These are phyloP conservation scores for Tetracladium marchalianum DNA, from an alignment of 495 filamentous ascomycete genomes.

Conservation along the genomic window DNA sequence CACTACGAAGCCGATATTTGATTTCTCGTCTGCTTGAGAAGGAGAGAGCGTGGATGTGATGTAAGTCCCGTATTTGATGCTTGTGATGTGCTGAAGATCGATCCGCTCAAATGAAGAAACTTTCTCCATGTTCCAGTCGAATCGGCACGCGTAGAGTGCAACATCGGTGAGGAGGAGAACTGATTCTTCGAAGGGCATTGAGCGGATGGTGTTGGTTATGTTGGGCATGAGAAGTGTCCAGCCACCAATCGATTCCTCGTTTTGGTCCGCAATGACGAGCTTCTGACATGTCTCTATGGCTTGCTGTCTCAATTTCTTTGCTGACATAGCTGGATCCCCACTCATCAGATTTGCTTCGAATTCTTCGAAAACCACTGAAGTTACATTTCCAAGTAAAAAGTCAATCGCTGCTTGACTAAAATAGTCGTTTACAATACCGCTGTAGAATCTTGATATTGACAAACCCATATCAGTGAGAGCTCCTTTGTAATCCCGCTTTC, in stretches of 20 bases:
- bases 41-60: slow-evolving; percentile 76
- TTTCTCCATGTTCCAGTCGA: slow-evolving; percentile 91
- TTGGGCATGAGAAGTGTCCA: slow-evolving; percentile 65
- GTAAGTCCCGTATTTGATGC: slow-evolving; percentile 72
- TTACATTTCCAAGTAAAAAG: slow-evolving; percentile 84
- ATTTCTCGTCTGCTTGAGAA: slow-evolving; percentile 59
- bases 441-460: slow-evolving; percentile 64
- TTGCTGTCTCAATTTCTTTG: slow-evolving; percentile 71
- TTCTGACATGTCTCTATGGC: slow-evolving; percentile 80
- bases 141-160: slow-evolving; percentile 77
- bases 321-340: slow-evolving; percentile 76
- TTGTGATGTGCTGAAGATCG: slow-evolving; percentile 56
- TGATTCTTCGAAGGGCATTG: slow-evolving; percentile 68
- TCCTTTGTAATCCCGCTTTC: slow-evolving; percentile 83
- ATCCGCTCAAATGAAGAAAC: slow-evolving; percentile 85
- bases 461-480: slow-evolving; percentile 88
- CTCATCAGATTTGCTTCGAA: slow-evolving; percentile 85
- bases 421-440: slow-evolving; percentile 83
- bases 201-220: slow-evolving; percentile 52
- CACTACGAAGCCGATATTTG: slow-evolving; percentile 76
- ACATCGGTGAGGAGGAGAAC: slow-evolving; percentile 78
- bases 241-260: slow-evolving; percentile 73
- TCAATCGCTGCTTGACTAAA: slow-evolving; percentile 93
- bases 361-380: slow-evolving; percentile 72
- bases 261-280: slow-evolving; percentile 73